These are phyloP conservation scores for Peltaster fructicola DNA, from an alignment of 2,329 filamentous ascomycete genomes.

Conservation along the genomic window DNA sequence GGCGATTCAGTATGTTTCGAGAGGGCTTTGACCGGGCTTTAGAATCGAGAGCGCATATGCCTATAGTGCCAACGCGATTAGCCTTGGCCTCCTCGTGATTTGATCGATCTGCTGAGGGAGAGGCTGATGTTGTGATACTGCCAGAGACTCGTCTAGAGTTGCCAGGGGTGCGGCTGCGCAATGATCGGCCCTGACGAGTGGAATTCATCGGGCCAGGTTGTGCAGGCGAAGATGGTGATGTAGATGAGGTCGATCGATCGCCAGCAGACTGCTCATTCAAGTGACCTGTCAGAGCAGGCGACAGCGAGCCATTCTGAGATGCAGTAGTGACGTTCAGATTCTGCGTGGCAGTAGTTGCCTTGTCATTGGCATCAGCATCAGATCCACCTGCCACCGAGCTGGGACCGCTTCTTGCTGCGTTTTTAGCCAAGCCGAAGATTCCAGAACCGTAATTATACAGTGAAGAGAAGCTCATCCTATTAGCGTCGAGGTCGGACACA, in stretches of 20 bases:
- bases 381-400: constrained; percentile 27
- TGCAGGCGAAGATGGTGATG: constrained; percentile 50
- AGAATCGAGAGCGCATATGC: constrained; percentile 85
- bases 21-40: constrained; percentile 96
- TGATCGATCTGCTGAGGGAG: constrained; percentile 53
- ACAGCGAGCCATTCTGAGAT: constrained; percentile 26
- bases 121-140: constrained; percentile 67
- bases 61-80: constrained; percentile 48
- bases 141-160: constrained; percentile 62
- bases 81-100: constrained; percentile 38
- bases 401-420: constrained; percentile 27
- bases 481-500: constrained; percentile 28
- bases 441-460: constrained; percentile 51
- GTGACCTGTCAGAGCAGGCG: constrained; percentile 16
- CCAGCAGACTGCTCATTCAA: constrained; percentile 1
- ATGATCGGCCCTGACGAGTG: constrained; percentile 10
- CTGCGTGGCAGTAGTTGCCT: constrained; percentile 26
- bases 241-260: constrained; percentile 18
- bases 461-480: constrained; percentile 57
- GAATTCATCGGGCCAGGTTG: constrained; percentile 8
- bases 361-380: constrained; percentile 22
- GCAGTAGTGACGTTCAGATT: constrained; percentile 27
- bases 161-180: constrained; percentile 28
- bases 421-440: constrained; percentile 34
- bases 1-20: constrained; percentile 80